phyloP scores from a whole-genome alignment of 345 rosid genomes.

The Lepidium aucheri region DNA sequence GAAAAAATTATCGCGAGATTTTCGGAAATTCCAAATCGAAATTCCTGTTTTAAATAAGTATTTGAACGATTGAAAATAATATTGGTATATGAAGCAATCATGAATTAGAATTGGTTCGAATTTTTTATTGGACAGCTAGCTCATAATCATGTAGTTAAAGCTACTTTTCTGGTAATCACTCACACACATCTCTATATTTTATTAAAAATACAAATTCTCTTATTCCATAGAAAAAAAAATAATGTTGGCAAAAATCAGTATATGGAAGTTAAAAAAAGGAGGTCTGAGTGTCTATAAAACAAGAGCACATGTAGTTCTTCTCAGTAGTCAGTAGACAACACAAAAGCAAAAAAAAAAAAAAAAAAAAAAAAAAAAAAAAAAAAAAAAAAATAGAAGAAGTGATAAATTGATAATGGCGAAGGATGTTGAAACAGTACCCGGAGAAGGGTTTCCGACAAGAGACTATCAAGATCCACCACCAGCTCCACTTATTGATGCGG shows the following conservation, averaged over 20 bases:
- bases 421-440: slow-evolving; percentile 41
- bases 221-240: background rate
- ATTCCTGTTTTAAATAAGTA: too few relatives aligned
- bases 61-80: too few relatives aligned
- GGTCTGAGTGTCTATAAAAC: slow-evolving; percentile 17
- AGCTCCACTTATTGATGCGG: slow-evolving; percentile 48
- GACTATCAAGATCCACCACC: slow-evolving; percentile 93
- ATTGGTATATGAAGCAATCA: background rate
- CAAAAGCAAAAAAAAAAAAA: slow-evolving; percentile 1
- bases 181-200: background rate
- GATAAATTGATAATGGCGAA: slow-evolving; percentile 32
- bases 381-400: too few relatives aligned
- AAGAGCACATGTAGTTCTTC: slow-evolving; percentile 11
- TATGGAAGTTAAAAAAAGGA: slow-evolving; percentile 3
- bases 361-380: too few relatives aligned
- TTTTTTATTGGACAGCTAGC: slow-evolving; percentile 11
- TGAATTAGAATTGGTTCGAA: background rate
- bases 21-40: too few relatives aligned
- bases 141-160: slow-evolving; percentile 4
- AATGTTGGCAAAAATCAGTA: background rate
- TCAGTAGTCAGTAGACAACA: slow-evolving; percentile 23
- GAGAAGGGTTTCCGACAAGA: slow-evolving; percentile 42
- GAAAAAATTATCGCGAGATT: too few relatives aligned
- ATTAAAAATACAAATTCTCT: background rate
- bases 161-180: background rate